Conservation (phyloP, 2,329 filamentous ascomycete genomes). For the Fusarium azukiicola region DNA sequence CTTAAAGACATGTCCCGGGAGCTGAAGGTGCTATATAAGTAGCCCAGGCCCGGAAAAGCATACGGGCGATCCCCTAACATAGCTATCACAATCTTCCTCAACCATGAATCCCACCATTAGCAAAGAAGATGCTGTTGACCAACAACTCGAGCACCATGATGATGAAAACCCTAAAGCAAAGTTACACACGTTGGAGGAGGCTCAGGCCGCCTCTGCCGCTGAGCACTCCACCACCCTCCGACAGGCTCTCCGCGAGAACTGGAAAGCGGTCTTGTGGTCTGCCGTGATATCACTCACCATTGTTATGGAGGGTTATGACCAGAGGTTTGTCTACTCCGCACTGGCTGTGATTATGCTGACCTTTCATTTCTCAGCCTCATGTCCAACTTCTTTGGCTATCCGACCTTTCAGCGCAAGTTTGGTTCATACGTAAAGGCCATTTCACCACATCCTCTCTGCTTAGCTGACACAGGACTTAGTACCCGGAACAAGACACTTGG, state of each 20-base stretch:
- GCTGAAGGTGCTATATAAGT: conserved; percentile 7
- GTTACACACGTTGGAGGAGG: conserved; percentile 23
- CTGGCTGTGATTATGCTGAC: not conserved
- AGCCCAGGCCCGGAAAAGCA: not conserved
- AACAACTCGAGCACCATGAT: conserved; percentile 17
- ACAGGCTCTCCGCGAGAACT: conserved; percentile 39
- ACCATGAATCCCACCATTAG: not conserved
- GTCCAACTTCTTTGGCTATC: conserved; percentile 51
- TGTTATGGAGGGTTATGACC: conserved; percentile 54
- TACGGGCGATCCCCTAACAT: not conserved
- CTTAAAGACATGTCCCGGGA: not conserved
- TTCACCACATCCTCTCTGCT: too few relatives aligned
- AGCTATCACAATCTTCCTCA: not conserved
- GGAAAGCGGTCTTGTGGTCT: conserved; percentile 51
- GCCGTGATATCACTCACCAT: conserved; percentile 47
- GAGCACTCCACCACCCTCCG: conserved; percentile 40
- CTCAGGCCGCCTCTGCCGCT: conserved; percentile 28
- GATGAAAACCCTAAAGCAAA: conserved; percentile 22
- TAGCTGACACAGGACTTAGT: conserved; percentile 22
- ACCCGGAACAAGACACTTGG: conserved; percentile 44
- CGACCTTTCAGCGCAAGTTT: conserved; percentile 47
- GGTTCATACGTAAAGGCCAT: conserved; percentile 30
- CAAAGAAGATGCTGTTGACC: conserved; percentile 11
- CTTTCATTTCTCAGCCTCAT: conserved; percentile 27
- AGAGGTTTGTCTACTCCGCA: conserved; percentile 27